Conservation (phyloP, 2,329 filamentous ascomycete genomes). For the Dendryphion nanum region DNA sequence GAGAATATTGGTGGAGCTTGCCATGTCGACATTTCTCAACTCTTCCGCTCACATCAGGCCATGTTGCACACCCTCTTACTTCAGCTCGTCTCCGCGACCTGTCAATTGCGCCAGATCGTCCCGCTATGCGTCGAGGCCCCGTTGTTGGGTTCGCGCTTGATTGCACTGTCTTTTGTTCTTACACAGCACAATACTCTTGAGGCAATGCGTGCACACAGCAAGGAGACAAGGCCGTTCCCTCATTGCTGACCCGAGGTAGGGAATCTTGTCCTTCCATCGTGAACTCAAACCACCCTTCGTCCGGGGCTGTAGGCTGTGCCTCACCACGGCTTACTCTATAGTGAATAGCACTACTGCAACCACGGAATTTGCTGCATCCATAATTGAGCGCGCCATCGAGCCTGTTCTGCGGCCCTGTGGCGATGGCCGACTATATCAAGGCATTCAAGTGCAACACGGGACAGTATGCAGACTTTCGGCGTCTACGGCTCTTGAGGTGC, state of each 20-base stretch:
- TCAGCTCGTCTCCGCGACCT: constrained; percentile 6
- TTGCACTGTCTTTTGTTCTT: constrained; percentile 2
- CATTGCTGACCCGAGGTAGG: constrained; percentile 17
- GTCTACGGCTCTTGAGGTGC: background rate
- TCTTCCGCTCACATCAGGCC: background rate
- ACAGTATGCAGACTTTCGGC: background rate
- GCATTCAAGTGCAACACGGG: constrained; percentile 18
- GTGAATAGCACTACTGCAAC: constrained; percentile 19
- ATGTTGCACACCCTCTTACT: constrained; percentile 2
- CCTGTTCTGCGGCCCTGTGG: constrained; percentile 17
- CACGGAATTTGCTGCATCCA: constrained; percentile 20
- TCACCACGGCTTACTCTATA: background rate
- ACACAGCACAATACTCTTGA: no score
- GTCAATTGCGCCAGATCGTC: constrained; percentile 12
- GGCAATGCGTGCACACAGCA: no score
- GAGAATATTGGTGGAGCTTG: no score
- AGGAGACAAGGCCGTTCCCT: no score
- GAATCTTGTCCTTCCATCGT: constrained; percentile 9
- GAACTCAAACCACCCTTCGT: constrained; percentile 15
- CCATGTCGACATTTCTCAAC: no score
- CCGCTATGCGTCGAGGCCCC: constrained; percentile 14
- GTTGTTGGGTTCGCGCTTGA: constrained; percentile 11
- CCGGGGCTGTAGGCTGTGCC: constrained; percentile 5
- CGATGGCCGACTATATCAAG: constrained; percentile 15
- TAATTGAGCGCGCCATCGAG: constrained; percentile 4